A percentile compares a stretch with the other conserved stretches of the same genome.
phyloP scores from a whole-genome alignment of 1,284 basidiomycete species.

The Cutaneotrichosporon mucoides region DNA sequence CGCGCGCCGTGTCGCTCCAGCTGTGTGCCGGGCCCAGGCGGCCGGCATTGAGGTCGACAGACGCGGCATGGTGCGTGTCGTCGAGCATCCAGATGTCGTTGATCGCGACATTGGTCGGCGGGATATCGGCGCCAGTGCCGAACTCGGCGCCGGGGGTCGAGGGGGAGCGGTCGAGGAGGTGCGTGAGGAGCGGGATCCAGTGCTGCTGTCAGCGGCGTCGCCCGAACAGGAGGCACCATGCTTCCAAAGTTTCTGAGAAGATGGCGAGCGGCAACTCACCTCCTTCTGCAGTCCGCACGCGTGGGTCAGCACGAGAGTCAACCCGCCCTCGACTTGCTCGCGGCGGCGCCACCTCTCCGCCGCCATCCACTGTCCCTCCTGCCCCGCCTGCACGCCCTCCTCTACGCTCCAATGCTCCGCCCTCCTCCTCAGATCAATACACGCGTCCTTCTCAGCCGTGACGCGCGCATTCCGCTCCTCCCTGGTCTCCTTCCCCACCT shows the following conservation, averaged over 20 bases:
- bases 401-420: slow-evolving; percentile 12
- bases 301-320: slow-evolving; percentile 69
- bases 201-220: slow-evolving; percentile 50
- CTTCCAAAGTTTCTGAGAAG: too few species aligned
- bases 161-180: slow-evolving; percentile 42
- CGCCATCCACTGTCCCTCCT: slow-evolving; percentile 46
- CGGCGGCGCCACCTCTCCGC: slow-evolving; percentile 25
- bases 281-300: slow-evolving; percentile 81
- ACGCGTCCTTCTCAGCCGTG: slow-evolving; percentile 10
- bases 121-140: slow-evolving; percentile 2
- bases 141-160: neutral
- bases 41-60: slow-evolving; percentile 61
- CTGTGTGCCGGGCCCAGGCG: slow-evolving; percentile 49
- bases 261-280: too few species aligned
- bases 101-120: slow-evolving; percentile 39
- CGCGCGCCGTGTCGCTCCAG: slow-evolving; percentile 49
- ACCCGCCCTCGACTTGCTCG: slow-evolving; percentile 39
- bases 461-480: slow-evolving; percentile 37
- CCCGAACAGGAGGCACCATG: too few species aligned
- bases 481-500: slow-evolving; percentile 15
- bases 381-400: slow-evolving; percentile 23
- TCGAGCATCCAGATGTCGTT: slow-evolving; percentile 79
- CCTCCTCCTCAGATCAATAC: neutral
- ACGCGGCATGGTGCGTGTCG: slow-evolving; percentile 70
- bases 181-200: slow-evolving; percentile 62